Evolutionary conservation across 345 rosid genomes (phyloP), one percentile per base, ranked within the genome.

Genomic region (Ceriops zippeliana): DNA sequence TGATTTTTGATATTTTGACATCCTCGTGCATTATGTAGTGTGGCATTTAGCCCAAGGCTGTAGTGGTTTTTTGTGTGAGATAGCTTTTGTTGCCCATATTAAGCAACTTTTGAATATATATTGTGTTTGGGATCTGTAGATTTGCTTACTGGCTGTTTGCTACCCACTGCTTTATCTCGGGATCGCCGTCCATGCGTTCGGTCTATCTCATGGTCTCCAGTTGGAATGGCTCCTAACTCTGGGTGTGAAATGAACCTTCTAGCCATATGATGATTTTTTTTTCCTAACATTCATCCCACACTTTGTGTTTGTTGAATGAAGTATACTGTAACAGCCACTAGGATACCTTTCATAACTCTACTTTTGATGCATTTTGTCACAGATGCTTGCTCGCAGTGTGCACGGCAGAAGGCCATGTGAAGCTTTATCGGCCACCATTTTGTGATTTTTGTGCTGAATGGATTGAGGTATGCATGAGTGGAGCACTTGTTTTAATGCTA

Each of bases 361-460:
- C 54, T 53, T 8, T 47, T 69, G 21, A 69, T 31, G 42, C 51
- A 59, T 54, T 53, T 72, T 58, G 38, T 53, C 51, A 56, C 72
- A 95, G 99, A 77, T 90, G 99, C 71, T 86, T 95, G 83, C 85
- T 95, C 63, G 92, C 96, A 65, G 82, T 91, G 70, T 95, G 96
- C 82, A 78, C 97, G 19, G 70, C 85, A 0, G 98, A 88, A 76
- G 98, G 99, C 61, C 81, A 79, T 63, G 89, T 91, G 63, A 95
- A 91, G 84, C 73, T 95, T 76, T 95, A 88, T 73, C 86, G 90
- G 52, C 85, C 90, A 62, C 97, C 99, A 10, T 86, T 73, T 81
- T 78, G 79, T 73, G 97, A 91, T 77, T 93, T 88, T 73, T 82
- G 82, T 79, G 85, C 99, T 65, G 96, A 95, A 74, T 95, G 99